Evolutionary conservation across 1,284 basidiomycete genomes (phyloP), one percentile per base, ranked within the genome.

Genomic region (Exobasidium rhododendri): DNA sequence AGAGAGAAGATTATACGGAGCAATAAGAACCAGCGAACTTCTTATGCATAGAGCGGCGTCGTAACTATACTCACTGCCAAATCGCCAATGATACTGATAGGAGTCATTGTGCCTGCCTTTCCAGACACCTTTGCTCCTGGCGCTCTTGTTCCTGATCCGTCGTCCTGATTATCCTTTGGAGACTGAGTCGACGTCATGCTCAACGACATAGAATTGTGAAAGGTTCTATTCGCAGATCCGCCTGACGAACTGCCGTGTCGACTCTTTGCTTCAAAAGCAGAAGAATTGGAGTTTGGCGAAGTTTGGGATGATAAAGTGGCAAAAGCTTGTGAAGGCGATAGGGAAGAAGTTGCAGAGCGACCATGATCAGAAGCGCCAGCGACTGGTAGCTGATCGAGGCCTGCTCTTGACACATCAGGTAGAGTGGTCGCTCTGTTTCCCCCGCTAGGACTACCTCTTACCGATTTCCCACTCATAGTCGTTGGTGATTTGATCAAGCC

Each of bases 11-110:
- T 51, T 11, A 51, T 20, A 24, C 49, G 11, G 49, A 51, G 10
- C 22, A 51, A 17, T 24, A 44, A 22, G 43, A 44, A 44, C 14
- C 14, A 22, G n/a, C 14, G 43, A 22, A 22, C 43, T 14, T 14
- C 14, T 14, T 44, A 22, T 44, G 43, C 14, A 22, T 14, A 22
- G 43, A 22, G 43, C 14, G n/a, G 14, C 28, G 26, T 61, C 24
- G n/a, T 58, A 3, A 35, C 13, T 10, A 40, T 28, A 51, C 61
- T 62, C 56, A 59, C 61, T 26, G 74, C 73, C 55, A 79, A 58
- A 56, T 79, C 77, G n/a, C 73, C 75, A 40, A 79, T 79, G 71
- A 79, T 79, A 65, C 77, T 79, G 52, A 77, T 58, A 0, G 74
- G 73, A 4, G 60, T 65, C 17, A 73, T 60, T 54, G 71, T 69